A percentile compares a stretch with the other conserved stretches of the same genome.
phyloP scores from a whole-genome alignment of 768 basidiomycete species.

The Leucogyrophana mollusca region DNA sequence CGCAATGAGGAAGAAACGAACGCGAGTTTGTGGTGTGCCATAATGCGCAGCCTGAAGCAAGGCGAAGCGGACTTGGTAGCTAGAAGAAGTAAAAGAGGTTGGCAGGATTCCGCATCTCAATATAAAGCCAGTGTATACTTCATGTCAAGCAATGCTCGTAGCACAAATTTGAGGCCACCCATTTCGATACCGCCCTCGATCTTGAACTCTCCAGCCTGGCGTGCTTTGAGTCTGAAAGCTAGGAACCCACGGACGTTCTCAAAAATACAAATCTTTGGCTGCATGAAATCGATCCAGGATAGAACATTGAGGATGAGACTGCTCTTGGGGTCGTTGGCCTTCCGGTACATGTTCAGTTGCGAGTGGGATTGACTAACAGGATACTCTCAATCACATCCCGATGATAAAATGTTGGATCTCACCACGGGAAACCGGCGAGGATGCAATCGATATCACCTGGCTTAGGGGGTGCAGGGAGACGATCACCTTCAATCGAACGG shows the following conservation, averaged over 20 bases:
- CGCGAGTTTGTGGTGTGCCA: conserved; percentile 42
- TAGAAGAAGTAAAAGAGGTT: conserved; percentile 10
- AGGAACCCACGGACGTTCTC: conserved; percentile 51
- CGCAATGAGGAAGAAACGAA: conserved; percentile 50
- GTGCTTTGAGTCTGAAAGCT: conserved; percentile 35
- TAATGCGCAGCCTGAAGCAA: conserved; percentile 49
- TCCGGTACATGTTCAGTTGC: conserved; percentile 65
- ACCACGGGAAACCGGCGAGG: conserved; percentile 79
- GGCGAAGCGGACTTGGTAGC: conserved; percentile 43
- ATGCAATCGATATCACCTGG: conserved; percentile 61
- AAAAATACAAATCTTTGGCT: conserved; percentile 44
- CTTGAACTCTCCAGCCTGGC: conserved; percentile 37
- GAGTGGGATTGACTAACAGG: conserved; percentile 74
- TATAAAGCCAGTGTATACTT: conserved; percentile 38
- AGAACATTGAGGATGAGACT: conserved; percentile 63
- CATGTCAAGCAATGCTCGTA: conserved; percentile 62
- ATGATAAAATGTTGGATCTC: conserved; percentile 3
- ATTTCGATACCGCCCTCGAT: conserved; percentile 64
- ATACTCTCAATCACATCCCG: background rate
- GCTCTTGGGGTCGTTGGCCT: conserved; percentile 64
- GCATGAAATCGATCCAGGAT: conserved; percentile 41
- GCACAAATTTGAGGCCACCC: conserved; percentile 72
- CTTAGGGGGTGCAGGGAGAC: conserved; percentile 45
- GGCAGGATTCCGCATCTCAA: background rate
- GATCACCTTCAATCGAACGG: conserved; percentile 34